Percentiles rank a stretch among this genome's conserved stretches.
Conservation (phyloP, 1,284 basidiomycete genomes). For the Caloboletus firmus region DNA sequence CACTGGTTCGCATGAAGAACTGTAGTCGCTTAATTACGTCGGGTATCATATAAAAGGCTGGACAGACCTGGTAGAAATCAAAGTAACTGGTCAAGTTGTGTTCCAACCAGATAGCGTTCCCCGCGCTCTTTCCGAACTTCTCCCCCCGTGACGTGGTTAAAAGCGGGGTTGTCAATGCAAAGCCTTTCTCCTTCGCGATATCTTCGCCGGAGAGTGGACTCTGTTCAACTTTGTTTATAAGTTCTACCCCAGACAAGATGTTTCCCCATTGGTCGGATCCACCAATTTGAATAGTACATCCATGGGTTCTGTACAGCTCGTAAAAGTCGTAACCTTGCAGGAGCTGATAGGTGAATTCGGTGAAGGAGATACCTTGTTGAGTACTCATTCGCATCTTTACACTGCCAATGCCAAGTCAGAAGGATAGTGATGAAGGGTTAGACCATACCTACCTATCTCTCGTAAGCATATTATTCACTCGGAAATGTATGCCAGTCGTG, state of each 20-base stretch:
- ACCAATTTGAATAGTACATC: constrained; percentile 88
- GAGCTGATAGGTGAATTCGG: constrained; percentile 97
- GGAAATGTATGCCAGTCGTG: constrained; percentile 76
- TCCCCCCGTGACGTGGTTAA: constrained; percentile 87
- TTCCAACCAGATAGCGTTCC: constrained; percentile 94
- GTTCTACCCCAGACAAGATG: constrained; percentile 88
- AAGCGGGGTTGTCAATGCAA: constrained; percentile 91
- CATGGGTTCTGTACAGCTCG: constrained; percentile 64
- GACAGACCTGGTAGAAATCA: constrained; percentile 86
- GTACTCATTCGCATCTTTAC: constrained; percentile 83
- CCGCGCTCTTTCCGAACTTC: constrained; percentile 97
- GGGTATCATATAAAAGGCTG: background rate
- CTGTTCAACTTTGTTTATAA: constrained; percentile 56
- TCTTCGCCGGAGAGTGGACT: constrained; percentile 34
- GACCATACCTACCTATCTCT: constrained; percentile 68
- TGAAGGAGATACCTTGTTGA: constrained; percentile 88
- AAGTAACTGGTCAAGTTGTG: constrained; percentile 73
- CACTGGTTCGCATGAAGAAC: constrained; percentile 87
- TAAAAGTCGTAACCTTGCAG: constrained; percentile 97
- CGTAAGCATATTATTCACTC: constrained; percentile 89
- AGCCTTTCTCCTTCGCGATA: constrained; percentile 51
- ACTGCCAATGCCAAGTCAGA: constrained; percentile 43
- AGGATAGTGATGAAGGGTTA: background rate
- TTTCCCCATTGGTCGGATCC: constrained; percentile 99
- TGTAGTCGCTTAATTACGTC: constrained; percentile 36